Evolutionary conservation across 345 rosid species (phyloP), one percentile per base, ranked within the genome.

Genomic region (Tarenaya hassleriana): DNA sequence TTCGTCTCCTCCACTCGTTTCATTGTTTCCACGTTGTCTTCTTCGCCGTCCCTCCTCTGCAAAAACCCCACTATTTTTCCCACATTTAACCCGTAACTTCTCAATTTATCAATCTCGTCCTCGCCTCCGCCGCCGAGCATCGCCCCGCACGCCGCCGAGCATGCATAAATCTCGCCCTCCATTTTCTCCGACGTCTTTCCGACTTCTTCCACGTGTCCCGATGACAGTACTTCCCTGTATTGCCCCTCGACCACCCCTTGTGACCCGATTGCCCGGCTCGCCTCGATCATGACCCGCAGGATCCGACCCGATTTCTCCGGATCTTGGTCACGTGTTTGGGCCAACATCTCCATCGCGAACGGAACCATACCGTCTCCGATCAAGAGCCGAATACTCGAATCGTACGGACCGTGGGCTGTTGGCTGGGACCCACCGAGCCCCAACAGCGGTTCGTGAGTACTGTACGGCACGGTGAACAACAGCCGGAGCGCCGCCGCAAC

Each of bases 101-200:
- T 74, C 61, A 84, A 10, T 57, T 40, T 71, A 59, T 73, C 83
- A 0, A 78, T 62, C 33, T 84, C 81, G 50, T 62, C 77, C 39
- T 80, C 75, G 4, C 56, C 67, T 42, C 88, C 88, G 1, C 88
- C 85, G 6, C 83, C 92, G 10, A 80, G 20, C 54, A 83, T 83
- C 10, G 81, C 83, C 2, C 92, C 92, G 15, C 84, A 78, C 0
- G 79, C 77, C 0, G 62, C 84, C 0, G 74, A 80, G 18, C 91
- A 83, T 11, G 72, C 75, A 49, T 83, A 72, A 1, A 76, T 20
- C 10, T 1, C 39, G 4, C 83, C 92, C 50, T 76, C 82, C 41
- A 74, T 74, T 20, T 68, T 77, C 51, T 58, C 74, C 10, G 63
- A 50, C 5, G 56, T 59, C 1, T 15, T 17, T 12, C 62, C 41